phyloP scores from a whole-genome alignment of 177 flowering plant genomes.

The Vitis hybrid region DNA sequence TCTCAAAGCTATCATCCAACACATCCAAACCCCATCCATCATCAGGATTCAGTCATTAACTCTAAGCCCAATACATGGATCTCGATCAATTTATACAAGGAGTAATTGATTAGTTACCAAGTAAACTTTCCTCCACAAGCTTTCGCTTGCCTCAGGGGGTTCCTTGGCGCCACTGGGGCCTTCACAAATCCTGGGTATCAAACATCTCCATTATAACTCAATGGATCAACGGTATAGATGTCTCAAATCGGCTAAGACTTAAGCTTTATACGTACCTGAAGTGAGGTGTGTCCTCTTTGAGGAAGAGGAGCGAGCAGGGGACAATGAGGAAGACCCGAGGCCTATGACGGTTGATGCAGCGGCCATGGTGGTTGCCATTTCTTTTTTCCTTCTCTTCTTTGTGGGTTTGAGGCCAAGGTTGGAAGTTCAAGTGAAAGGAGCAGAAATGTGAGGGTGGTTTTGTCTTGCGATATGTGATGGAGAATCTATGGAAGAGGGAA shows the following conservation, averaged over 20 bases:
- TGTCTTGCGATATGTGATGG: slow-evolving; percentile 2
- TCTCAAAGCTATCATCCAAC: slow-evolving; percentile 46
- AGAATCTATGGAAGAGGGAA: slow-evolving; percentile 16
- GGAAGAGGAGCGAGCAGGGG: slow-evolving; percentile 24
- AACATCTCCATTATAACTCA: neutral
- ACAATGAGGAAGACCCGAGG: slow-evolving; percentile 39
- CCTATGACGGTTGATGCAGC: slow-evolving; percentile 58
- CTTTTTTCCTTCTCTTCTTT: neutral
- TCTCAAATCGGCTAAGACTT: neutral
- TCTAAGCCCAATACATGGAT: neutral
- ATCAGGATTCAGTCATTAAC: neutral
- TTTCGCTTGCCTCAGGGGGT: slow-evolving; percentile 47
- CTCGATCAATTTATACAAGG: neutral
- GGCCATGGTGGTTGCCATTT: slow-evolving; percentile 52
- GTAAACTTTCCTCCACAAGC: slow-evolving; percentile 53
- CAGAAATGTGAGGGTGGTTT: neutral
- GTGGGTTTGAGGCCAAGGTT: neutral
- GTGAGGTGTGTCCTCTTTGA: slow-evolving; percentile 26
- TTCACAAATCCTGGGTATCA: slow-evolving; percentile 43
- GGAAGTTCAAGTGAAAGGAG: neutral
- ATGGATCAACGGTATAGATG: neutral
- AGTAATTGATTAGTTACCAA: slow-evolving; percentile 36
- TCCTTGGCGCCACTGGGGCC: slow-evolving; percentile 37
- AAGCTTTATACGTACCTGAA: slow-evolving; percentile 27
- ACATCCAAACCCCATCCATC: neutral